phyloP scores from a whole-genome alignment of 1,284 basidiomycete genomes.

The Moniliophthora roreri region DNA sequence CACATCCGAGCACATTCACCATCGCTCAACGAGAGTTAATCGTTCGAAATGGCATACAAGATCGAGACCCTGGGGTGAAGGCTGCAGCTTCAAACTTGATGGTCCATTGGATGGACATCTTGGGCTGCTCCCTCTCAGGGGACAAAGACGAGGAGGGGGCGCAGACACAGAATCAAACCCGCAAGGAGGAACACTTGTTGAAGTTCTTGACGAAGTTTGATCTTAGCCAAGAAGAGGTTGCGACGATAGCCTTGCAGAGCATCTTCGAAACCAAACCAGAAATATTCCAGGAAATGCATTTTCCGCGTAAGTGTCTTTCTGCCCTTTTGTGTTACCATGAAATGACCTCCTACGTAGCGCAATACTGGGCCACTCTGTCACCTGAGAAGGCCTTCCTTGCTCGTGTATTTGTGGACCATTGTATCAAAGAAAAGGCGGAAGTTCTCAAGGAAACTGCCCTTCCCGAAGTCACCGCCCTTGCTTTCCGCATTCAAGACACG shows the following conservation, averaged over 20 bases:
- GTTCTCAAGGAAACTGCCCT: constrained; percentile 58
- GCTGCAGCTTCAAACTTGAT: constrained; percentile 76
- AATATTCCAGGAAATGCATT: constrained; percentile 60
- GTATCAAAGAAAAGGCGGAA: constrained; percentile 46
- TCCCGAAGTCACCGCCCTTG: constrained; percentile 86
- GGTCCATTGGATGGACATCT: constrained; percentile 69
- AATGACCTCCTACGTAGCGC: not conserved
- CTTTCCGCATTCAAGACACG: constrained; percentile 74
- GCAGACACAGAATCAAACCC: constrained; percentile 30
- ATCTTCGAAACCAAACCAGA: constrained; percentile 33
- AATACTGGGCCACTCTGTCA: constrained; percentile 72
- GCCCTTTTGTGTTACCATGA: not conserved
- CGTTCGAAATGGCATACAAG: constrained; percentile 81
- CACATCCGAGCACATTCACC: constrained; percentile 66
- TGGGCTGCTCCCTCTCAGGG: constrained; percentile 23
- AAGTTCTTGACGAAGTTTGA: constrained; percentile 39
- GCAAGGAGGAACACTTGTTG: constrained; percentile 30
- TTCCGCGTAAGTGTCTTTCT: constrained; percentile 54
- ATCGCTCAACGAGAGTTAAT: constrained; percentile 78
- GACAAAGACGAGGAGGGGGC: constrained; percentile 25
- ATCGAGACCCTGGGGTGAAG: constrained; percentile 79
- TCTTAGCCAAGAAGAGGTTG: constrained; percentile 31
- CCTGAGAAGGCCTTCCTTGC: constrained; percentile 84
- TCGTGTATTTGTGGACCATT: constrained; percentile 84
- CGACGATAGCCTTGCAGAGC: constrained; percentile 37